phyloP scores from a whole-genome alignment of 2,329 filamentous ascomycete genomes.

The Ophiostoma himal-ulmi region DNA sequence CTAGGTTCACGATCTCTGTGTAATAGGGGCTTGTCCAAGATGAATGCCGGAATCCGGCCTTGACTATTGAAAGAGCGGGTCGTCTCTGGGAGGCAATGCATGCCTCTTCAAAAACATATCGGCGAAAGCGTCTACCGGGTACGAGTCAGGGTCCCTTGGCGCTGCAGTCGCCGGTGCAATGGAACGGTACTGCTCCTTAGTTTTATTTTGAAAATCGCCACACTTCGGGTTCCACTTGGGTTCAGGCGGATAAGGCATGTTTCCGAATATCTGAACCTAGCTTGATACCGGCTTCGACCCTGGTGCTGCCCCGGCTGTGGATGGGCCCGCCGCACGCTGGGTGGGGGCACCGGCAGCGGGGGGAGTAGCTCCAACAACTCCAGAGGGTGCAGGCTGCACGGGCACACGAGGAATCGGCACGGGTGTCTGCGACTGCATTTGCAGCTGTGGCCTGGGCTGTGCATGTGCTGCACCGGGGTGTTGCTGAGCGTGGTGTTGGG shows the following conservation, averaged over 20 bases:
- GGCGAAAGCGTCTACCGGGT: background rate
- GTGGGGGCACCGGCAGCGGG: background rate
- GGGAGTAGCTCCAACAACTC: background rate
- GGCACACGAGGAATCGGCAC: constrained; percentile 28
- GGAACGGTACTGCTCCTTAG: background rate
- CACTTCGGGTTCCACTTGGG: background rate
- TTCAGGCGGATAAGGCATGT: background rate
- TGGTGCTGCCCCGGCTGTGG: constrained; percentile 1
- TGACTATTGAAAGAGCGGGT: background rate
- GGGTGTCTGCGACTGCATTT: constrained; percentile 24
- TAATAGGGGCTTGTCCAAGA: too few species aligned
- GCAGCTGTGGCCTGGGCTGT: constrained; percentile 21
- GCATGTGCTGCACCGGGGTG: background rate
- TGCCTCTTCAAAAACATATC: background rate
- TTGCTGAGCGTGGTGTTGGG: background rate
- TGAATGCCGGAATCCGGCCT: too few species aligned
- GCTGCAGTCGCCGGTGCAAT: background rate
- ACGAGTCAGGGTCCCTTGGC: background rate
- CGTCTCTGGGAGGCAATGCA: background rate
- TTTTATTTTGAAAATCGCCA: background rate
- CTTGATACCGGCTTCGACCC: constrained; percentile 2
- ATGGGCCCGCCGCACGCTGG: background rate
- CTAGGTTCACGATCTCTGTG: too few species aligned
- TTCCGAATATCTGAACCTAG: background rate
- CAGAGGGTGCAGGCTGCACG: constrained; percentile 11